These are phyloP conservation scores for Metarhizium robertsii DNA, from an alignment of 2,329 filamentous ascomycete genomes.

Conservation along the genomic window DNA sequence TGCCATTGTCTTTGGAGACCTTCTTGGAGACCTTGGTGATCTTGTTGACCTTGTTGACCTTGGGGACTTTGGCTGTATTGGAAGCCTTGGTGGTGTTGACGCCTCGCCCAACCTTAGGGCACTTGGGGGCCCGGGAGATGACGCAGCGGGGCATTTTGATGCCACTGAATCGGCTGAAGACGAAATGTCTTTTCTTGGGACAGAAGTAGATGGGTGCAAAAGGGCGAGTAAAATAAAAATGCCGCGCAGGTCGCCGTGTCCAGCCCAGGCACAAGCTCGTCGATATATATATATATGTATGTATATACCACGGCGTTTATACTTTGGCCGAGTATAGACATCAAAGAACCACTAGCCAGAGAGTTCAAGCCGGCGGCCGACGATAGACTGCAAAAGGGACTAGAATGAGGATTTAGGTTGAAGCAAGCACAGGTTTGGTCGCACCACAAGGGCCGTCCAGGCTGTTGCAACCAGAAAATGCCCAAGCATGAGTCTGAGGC, in stretches of 20 bases:
- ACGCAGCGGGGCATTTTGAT: background rate
- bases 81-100: background rate
- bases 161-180: background rate
- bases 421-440: background rate
- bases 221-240: background rate
- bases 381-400: background rate
- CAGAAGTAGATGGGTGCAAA: background rate
- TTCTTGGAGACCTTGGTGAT: background rate
- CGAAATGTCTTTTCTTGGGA: background rate
- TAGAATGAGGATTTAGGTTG: conserved; percentile 3
- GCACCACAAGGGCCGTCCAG: background rate
- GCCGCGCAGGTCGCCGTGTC: background rate
- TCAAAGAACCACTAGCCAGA: background rate
- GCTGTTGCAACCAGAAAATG: background rate
- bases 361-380: background rate
- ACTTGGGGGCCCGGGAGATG: background rate
- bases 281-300: background rate
- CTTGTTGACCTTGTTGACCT: background rate
- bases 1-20: background rate
- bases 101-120: background rate
- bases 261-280: background rate
- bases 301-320: background rate
- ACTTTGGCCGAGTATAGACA: background rate
- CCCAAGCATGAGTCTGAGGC: background rate
- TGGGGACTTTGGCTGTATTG: too few species aligned